Percentiles rank a stretch among this genome's conserved stretches.
Conservation (phyloP, 371 early-diverging fungal genomes). For the Lichtheimia hyalospora region DNA sequence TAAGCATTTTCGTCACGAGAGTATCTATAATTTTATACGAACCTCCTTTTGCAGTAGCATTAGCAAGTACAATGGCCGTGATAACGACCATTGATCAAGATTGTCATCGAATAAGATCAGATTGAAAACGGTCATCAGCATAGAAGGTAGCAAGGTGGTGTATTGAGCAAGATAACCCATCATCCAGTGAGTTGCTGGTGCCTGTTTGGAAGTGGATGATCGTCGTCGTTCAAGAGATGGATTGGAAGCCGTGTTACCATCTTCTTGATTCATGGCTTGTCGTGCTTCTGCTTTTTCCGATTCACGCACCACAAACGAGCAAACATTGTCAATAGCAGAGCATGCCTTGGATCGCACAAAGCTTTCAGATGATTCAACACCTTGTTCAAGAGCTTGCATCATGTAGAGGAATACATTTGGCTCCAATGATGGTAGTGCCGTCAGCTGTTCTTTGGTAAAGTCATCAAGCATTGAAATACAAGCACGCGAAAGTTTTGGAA, state of each 20-base stretch:
- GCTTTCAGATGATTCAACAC: conserved; percentile 53
- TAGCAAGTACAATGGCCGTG: conserved; percentile 78
- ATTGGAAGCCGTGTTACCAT: not conserved
- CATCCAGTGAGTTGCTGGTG: conserved; percentile 47
- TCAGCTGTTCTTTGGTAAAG: conserved; percentile 66
- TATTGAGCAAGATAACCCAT: conserved; percentile 53
- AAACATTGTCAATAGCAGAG: conserved; percentile 70
- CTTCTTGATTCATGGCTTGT: conserved; percentile 4
- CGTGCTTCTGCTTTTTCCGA: conserved; percentile 36
- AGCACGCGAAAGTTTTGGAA: conserved; percentile 62
- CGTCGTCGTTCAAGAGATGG: conserved; percentile 14
- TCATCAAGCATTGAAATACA: conserved; percentile 66
- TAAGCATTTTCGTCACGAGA: not conserved
- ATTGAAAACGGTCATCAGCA: conserved; percentile 68
- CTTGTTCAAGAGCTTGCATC: conserved; percentile 63
- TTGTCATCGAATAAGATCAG: conserved; percentile 80
- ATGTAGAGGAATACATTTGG: conserved; percentile 57
- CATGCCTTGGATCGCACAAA: conserved; percentile 68
- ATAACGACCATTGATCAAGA: conserved; percentile 80
- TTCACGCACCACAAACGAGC: conserved; percentile 71
- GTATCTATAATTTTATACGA: conserved; percentile 9
- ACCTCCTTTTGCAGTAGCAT: conserved; percentile 75
- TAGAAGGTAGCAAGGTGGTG: conserved; percentile 57
- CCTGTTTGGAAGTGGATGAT: conserved; percentile 13
- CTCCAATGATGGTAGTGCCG: conserved; percentile 53